Percentiles rank a stretch among this genome's conserved stretches.
phyloP scores from a whole-genome alignment of 495 filamentous ascomycete genomes.

The Daldinia caldariorum region DNA sequence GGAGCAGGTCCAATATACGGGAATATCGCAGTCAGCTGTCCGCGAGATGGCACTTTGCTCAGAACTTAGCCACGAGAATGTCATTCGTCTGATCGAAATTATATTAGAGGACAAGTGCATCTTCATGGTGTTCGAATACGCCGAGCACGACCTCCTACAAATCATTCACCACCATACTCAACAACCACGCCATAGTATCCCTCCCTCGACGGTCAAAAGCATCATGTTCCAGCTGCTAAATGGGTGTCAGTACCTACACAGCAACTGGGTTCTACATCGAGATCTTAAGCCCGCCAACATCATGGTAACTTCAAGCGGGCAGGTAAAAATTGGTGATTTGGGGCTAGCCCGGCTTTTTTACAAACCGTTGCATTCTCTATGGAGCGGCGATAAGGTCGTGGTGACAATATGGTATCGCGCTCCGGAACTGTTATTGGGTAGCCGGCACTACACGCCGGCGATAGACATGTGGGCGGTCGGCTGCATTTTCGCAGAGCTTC shows the following conservation, averaged over 20 bases:
- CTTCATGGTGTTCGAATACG: slow-evolving; percentile 99
- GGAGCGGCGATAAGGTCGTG: slow-evolving; percentile 95
- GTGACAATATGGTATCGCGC: slow-evolving; percentile 99
- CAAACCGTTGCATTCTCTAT: slow-evolving; percentile 90
- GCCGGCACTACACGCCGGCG: slow-evolving; percentile 92
- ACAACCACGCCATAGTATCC: slow-evolving; percentile 84
- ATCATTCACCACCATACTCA: slow-evolving; percentile 99
- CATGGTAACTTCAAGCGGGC: slow-evolving; percentile 90
- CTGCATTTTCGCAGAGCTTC: slow-evolving; percentile 95
- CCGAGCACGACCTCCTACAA: slow-evolving; percentile 95
- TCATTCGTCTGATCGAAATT: slow-evolving; percentile 93
- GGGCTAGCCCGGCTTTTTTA: slow-evolving; percentile 92
- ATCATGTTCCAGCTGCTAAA: slow-evolving; percentile 96
- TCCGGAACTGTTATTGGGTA: slow-evolving; percentile 90
- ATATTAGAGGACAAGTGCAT: slow-evolving; percentile 99
- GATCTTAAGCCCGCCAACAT: slow-evolving; percentile 99
- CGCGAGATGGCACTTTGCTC: slow-evolving; percentile 99
- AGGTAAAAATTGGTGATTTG: slow-evolving; percentile 93
- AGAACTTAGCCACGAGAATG: slow-evolving; percentile 87
- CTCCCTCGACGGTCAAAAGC: slow-evolving; percentile 85
- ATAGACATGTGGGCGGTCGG: slow-evolving; percentile 98
- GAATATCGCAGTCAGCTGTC: slow-evolving; percentile 95
- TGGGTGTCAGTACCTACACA: slow-evolving; percentile 92
- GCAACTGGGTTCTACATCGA: slow-evolving; percentile 96
- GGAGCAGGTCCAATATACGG: slow-evolving; percentile 91